A percentile compares a stretch with the other conserved stretches of the same genome.
phyloP scores from a whole-genome alignment of 1,139 yeast genomes.

The Blastobotrys capitulatus region DNA sequence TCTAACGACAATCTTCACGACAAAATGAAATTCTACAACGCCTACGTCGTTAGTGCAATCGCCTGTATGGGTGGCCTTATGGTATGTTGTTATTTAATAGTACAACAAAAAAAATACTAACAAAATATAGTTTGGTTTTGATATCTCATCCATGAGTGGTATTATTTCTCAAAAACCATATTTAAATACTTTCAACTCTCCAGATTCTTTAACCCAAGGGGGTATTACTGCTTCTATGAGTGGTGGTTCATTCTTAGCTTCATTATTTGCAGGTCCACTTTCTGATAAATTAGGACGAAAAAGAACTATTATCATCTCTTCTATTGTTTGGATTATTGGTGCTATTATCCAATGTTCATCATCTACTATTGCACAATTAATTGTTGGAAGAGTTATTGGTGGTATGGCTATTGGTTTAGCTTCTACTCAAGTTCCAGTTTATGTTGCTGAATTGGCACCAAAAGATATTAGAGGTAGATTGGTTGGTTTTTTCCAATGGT shows the following conservation, averaged over 20 bases:
- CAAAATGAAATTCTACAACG: slow-evolving; percentile 27
- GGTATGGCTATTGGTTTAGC: slow-evolving; percentile 71
- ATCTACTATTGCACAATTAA: slow-evolving; percentile 64
- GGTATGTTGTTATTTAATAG: too few relatives aligned
- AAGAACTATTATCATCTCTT: slow-evolving; percentile 69
- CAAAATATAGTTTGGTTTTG: slow-evolving; percentile 65
- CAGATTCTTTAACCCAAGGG: slow-evolving; percentile 56
- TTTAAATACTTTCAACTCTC: slow-evolving; percentile 35
- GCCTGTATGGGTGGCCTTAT: slow-evolving; percentile 89
- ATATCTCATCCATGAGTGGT: slow-evolving; percentile 85
- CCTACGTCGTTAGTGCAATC: slow-evolving; percentile 36
- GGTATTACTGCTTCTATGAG: slow-evolving; percentile 95
- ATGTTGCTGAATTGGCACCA: slow-evolving; percentile 68
- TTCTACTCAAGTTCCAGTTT: slow-evolving; percentile 67
- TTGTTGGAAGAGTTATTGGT: slow-evolving; percentile 57
- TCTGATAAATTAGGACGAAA: slow-evolving; percentile 80
- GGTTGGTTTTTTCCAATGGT: slow-evolving; percentile 64
- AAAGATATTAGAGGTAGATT: slow-evolving; percentile 59
- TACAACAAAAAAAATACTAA: too few relatives aligned
- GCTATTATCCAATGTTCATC: slow-evolving; percentile 79
- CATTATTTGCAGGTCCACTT: slow-evolving; percentile 32
- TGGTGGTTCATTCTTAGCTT: slow-evolving; percentile 67
- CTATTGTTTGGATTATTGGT: slow-evolving; percentile 72
- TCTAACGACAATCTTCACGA: too few relatives aligned
- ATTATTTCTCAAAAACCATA: slow-evolving; percentile 69